Evolutionary conservation across 2,329 filamentous ascomycete species (phyloP).

Genomic region (Talaromyces sp.): DNA sequence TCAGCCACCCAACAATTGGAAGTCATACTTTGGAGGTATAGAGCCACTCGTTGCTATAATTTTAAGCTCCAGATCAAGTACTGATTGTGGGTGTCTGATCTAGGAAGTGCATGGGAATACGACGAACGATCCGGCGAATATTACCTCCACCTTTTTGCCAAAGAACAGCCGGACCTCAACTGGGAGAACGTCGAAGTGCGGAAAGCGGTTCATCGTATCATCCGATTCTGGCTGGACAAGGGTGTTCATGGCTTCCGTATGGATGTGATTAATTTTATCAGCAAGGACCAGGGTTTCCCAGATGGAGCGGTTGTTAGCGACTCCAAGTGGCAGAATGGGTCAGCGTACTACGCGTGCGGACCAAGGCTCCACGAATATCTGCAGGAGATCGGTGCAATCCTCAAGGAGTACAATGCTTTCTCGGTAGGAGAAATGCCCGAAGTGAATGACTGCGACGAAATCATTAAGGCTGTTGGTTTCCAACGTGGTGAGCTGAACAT

Average conservation of each 20-base stretch:
- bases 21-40: conserved; percentile 40
- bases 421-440: conserved; percentile 63
- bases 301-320: conserved; percentile 38
- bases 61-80: background rate
- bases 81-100: conserved; percentile 26
- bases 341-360: conserved; percentile 54
- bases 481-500: conserved; percentile 48
- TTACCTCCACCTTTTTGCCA: conserved; percentile 73
- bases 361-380: conserved; percentile 59
- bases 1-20: conserved; percentile 76
- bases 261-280: conserved; percentile 72
- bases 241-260: conserved; percentile 74
- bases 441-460: conserved; percentile 55
- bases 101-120: conserved; percentile 52
- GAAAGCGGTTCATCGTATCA: conserved; percentile 67
- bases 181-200: conserved; percentile 72
- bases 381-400: conserved; percentile 52
- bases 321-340: conserved; percentile 34
- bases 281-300: conserved; percentile 59
- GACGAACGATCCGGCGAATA: conserved; percentile 70
- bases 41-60: background rate
- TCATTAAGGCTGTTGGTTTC: conserved; percentile 31
- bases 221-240: conserved; percentile 75
- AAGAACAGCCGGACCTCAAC: conserved; percentile 79
- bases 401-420: conserved; percentile 58